Evolutionary conservation across 441 rosid species (phyloP), one percentile per base, ranked within the genome.

Genomic region (Macaranga tanarius): DNA sequence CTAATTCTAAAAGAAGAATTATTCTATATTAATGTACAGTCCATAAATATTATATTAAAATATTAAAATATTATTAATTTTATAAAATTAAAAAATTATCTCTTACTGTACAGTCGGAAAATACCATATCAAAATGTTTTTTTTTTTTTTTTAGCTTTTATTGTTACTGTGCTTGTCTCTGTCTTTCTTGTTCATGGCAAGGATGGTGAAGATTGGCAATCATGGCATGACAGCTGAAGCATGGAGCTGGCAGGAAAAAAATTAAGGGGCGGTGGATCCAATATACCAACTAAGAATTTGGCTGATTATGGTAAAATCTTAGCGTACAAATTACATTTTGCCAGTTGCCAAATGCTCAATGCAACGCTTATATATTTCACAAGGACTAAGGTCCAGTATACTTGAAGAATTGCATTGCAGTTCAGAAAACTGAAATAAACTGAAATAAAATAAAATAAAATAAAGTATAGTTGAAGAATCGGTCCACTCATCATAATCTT

Each of bases 241-340:
- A 1, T 38, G 67, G 72, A 50, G 50, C 3, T 15, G 38, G 38
- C 4, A 2, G 38, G 4, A 31, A 31, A 31, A 31, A 31, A n/a
- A 44, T 28, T 28, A 31, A n/a, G 4, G 16, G 64, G 50, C 69
- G 66, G 62, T 59, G 76, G 68, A 64, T 59, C 69, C 69, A 57
- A 75, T 57, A 9, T 55, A 54, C 70, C 81, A 75, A 69, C 79
- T 45, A 62, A 15, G 22, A 75, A 61, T 69, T 65, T 51, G 50
- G 69, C 31, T 38, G 61, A 59, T 69, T 17, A 44, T 48, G 26
- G 23, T 45, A 19, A 72, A 63, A 72, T 47, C 81, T 77, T 75
- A n/a, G 77, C 77, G 75, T 81, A 75, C 72, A 77, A 75, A 72
- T 75, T 34, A 75, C 84, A 77, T 69, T 17, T 40, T 81, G 74